phyloP scores from a whole-genome alignment of 148 eudicot genomes.

The Chenopodium formosanum region DNA sequence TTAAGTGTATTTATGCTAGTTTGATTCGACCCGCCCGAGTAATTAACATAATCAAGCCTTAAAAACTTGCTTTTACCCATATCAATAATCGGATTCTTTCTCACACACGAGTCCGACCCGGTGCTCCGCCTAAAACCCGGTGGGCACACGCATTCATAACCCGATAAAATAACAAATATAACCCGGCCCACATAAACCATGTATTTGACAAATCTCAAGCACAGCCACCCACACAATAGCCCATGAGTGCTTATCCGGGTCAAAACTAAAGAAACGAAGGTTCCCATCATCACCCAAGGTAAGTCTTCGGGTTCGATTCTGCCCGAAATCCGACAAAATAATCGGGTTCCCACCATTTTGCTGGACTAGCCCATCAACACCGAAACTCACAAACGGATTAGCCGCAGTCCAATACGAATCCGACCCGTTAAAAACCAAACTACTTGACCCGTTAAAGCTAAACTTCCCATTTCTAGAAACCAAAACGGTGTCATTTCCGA shows the following conservation, averaged over 20 bases:
- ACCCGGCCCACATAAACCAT: constrained; percentile 67
- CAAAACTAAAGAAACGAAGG: constrained; percentile 47
- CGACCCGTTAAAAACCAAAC: constrained; percentile 32
- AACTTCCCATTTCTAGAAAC: constrained; percentile 40
- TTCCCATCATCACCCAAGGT: constrained; percentile 68
- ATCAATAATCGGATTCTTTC: constrained; percentile 29
- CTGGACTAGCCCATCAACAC: constrained; percentile 28
- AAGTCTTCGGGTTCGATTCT: constrained; percentile 39
- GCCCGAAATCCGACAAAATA: constrained; percentile 48
- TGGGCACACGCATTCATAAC: constrained; percentile 54
- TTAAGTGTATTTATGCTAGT: constrained; percentile 19
- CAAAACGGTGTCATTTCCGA: constrained; percentile 24
- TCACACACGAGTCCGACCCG: constrained; percentile 29
- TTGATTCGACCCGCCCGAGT: constrained; percentile 41
- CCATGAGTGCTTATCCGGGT: constrained; percentile 42
- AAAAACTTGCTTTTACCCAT: constrained; percentile 39
- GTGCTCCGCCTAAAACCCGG: constrained; percentile 42
- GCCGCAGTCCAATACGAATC: constrained; percentile 34
- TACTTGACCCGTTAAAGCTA: constrained; percentile 26
- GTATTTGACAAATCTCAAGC: constrained; percentile 43
- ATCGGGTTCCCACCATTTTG: constrained; percentile 19
- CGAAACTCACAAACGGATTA: constrained; percentile 29
- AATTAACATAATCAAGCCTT: constrained; percentile 65
- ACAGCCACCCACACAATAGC: constrained; percentile 51
- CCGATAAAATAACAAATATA: constrained; percentile 42